Evolutionary conservation across 2,329 filamentous ascomycete genomes (phyloP).

Genomic region (Fusarium phyllophilum): DNA sequence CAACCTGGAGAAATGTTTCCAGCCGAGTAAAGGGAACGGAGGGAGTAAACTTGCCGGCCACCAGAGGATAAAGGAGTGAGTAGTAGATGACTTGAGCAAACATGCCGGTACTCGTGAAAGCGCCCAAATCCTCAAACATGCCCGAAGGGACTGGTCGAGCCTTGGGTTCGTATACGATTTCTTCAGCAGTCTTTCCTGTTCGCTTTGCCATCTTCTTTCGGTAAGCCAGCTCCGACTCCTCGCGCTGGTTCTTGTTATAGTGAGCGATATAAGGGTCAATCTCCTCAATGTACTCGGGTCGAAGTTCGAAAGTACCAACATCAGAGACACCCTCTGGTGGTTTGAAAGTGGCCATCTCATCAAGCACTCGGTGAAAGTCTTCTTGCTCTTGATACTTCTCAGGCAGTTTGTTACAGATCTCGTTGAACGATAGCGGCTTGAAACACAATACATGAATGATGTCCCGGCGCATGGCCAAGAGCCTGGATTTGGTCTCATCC

Average conservation of each 20-base stretch:
- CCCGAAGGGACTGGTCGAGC: constrained; percentile 80
- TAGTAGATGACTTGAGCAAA: constrained; percentile 94
- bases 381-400: constrained; percentile 92
- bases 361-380: constrained; percentile 84
- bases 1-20: constrained; percentile 91
- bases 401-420: constrained; percentile 84
- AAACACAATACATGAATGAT: constrained; percentile 95
- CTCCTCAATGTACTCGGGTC: constrained; percentile 83
- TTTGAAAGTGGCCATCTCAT: constrained; percentile 89
- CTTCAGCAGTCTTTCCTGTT: constrained; percentile 80
- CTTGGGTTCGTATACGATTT: constrained; percentile 92
- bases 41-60: constrained; percentile 74
- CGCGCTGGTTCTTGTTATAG: constrained; percentile 95
- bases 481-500: constrained; percentile 71
- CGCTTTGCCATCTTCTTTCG: constrained; percentile 88
- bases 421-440: constrained; percentile 94
- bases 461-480: constrained; percentile 83
- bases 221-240: constrained; percentile 92
- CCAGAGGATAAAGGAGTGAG: constrained; percentile 82
- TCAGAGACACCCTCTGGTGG: constrained; percentile 91
- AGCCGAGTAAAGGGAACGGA: constrained; percentile 83
- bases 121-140: constrained; percentile 78
- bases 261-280: constrained; percentile 96
- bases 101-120: constrained; percentile 83
- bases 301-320: constrained; percentile 92